phyloP scores from a whole-genome alignment of 2,329 filamentous ascomycete species.

The Xylaria sp. region DNA sequence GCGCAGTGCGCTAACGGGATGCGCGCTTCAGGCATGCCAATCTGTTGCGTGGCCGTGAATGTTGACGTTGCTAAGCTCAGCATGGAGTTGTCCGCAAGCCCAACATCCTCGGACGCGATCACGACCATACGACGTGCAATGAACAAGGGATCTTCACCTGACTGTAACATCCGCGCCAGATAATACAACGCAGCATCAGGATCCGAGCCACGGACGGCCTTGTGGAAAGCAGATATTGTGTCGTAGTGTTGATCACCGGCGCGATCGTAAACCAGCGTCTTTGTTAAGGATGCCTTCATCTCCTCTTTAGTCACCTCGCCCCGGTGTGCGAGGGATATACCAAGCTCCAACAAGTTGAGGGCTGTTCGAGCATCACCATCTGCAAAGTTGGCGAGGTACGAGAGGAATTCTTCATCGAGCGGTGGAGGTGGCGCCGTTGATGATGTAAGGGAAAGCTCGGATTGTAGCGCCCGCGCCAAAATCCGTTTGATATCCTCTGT shows the following conservation, averaged over 20 bases:
- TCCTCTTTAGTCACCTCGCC: constrained; percentile 75
- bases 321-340: constrained; percentile 77
- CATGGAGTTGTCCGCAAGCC: constrained; percentile 86
- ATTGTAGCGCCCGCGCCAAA: constrained; percentile 76
- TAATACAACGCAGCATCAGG: constrained; percentile 93
- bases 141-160: constrained; percentile 92
- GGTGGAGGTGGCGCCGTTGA: constrained; percentile 62
- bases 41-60: constrained; percentile 88
- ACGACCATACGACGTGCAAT: constrained; percentile 93
- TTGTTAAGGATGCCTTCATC: constrained; percentile 85
- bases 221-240: constrained; percentile 96
- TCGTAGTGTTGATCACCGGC: constrained; percentile 98
- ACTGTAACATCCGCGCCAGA: constrained; percentile 93
- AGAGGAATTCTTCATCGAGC: constrained; percentile 79
- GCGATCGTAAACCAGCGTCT: constrained; percentile 93
- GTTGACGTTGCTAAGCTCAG: constrained; percentile 85
- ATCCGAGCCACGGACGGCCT: constrained; percentile 88
- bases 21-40: constrained; percentile 93
- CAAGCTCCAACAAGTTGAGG: constrained; percentile 90
- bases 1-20: constrained; percentile 91
- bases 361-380: constrained; percentile 95
- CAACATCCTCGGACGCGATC: constrained; percentile 93
- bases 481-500: constrained; percentile 79
- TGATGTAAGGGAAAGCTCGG: constrained; percentile 60
- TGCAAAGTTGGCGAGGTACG: constrained; percentile 85